These are phyloP conservation scores for Solanum sitiens DNA, from an alignment of 257 asterid species.

Conservation along the genomic window DNA sequence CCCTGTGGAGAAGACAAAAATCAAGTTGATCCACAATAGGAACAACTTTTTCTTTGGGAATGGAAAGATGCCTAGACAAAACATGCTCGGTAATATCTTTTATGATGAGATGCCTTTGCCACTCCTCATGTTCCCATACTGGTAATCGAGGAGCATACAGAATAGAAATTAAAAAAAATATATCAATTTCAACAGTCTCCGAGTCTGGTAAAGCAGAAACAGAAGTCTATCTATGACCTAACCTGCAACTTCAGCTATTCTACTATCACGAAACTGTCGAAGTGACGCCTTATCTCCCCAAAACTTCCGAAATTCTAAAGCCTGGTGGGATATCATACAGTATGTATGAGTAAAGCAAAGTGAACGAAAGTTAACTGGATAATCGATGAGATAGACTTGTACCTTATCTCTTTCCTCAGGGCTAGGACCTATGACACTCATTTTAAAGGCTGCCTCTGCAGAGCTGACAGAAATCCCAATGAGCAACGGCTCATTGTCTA, in stretches of 20 bases:
- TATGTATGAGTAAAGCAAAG: background rate
- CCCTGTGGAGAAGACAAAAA: constrained; percentile 58
- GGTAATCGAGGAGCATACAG: background rate
- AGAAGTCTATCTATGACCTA: constrained; percentile 6
- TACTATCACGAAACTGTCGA: constrained; percentile 84
- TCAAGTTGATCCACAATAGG: constrained; percentile 84
- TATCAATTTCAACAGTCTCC: background rate
- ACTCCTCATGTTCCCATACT: constrained; percentile 82
- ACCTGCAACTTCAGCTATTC: constrained; percentile 96
- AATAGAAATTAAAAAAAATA: background rate
- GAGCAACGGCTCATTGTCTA: constrained; percentile 55
- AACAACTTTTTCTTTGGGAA: constrained; percentile 51
- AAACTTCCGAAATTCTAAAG: constrained; percentile 75
- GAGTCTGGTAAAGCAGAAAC: constrained; percentile 3
- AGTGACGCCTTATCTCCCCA: constrained; percentile 96
- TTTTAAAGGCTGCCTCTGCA: constrained; percentile 68
- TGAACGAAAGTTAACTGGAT: background rate
- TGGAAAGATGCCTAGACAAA: constrained; percentile 71
- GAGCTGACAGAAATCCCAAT: constrained; percentile 66
- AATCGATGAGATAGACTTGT: constrained; percentile 3
- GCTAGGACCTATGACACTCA: constrained; percentile 85
- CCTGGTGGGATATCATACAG: constrained; percentile 32
- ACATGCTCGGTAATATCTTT: constrained; percentile 70
- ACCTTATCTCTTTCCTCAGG: constrained; percentile 94
- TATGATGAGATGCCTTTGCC: constrained; percentile 81